phyloP scores from a whole-genome alignment of 371 early-diverging fungal species.

The Coemansia sp. region DNA sequence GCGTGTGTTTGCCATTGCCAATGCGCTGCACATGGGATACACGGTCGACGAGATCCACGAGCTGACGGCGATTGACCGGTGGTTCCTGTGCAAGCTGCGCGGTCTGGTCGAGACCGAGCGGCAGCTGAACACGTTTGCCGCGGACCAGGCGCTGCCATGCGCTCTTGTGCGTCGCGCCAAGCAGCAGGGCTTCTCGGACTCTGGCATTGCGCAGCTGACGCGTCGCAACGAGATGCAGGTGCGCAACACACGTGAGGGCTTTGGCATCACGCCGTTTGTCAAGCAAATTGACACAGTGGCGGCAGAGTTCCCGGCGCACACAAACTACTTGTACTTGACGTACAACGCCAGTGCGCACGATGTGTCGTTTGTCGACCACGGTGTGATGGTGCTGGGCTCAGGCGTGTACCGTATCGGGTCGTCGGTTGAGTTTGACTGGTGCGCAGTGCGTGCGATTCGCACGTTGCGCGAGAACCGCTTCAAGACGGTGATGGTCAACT shows the following conservation, averaged over 20 bases:
- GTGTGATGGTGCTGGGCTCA: conserved; percentile 89
- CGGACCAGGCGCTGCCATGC: conserved; percentile 57
- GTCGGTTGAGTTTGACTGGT: conserved; percentile 94
- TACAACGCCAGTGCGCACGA: conserved; percentile 91
- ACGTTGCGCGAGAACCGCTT: conserved; percentile 69
- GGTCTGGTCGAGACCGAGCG: conserved; percentile 51
- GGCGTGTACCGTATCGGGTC: conserved; percentile 95
- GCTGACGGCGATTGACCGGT: conserved; percentile 87
- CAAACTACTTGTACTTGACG: conserved; percentile 95
- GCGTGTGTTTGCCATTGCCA: conserved; percentile 89
- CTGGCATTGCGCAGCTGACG: conserved; percentile 55
- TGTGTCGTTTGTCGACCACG: conserved; percentile 82
- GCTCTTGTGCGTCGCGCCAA: conserved; percentile 71
- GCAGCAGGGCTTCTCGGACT: conserved; percentile 91
- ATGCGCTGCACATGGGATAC: conserved; percentile 79
- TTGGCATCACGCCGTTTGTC: conserved; percentile 82
- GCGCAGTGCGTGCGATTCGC: conserved; percentile 80
- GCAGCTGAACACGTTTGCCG: conserved; percentile 40
- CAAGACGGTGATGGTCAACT: conserved; percentile 94
- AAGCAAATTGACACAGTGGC: conserved; percentile 98
- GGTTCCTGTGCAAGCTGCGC: conserved; percentile 87
- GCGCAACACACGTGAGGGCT: conserved; percentile 74
- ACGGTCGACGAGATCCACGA: conserved; percentile 82
- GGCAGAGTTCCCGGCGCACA: conserved; percentile 93
- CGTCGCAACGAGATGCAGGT: conserved; percentile 86